Conservation (phyloP, 1,139 yeast genomes). For the Pichia cactophila region DNA sequence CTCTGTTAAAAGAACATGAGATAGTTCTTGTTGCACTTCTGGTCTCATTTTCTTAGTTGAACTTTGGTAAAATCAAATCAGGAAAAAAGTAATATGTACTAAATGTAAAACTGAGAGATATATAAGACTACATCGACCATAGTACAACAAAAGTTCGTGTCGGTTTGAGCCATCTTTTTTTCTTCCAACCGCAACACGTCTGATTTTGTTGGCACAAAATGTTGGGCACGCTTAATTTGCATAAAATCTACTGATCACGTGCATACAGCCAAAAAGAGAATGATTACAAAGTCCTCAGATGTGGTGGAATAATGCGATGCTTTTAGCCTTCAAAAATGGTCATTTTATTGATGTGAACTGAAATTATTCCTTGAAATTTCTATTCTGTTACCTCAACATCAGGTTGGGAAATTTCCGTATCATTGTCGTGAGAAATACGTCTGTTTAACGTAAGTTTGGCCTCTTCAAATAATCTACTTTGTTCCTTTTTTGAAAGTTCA, state of each 20-base stretch:
- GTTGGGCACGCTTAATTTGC: neutral
- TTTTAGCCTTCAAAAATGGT: too few relatives aligned
- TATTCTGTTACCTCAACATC: neutral
- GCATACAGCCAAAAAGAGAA: neutral
- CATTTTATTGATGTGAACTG: too few relatives aligned
- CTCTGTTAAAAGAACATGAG: conserved; percentile 90
- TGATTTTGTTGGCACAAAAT: neutral
- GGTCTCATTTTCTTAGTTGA: conserved; percentile 60
- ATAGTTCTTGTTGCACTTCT: conserved; percentile 95
- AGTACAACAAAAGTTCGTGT: neutral
- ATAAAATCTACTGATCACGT: neutral
- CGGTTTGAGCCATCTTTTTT: neutral
- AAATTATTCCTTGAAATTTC: neutral
- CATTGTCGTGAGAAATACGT: conserved; percentile 22
- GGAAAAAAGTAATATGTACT: too few relatives aligned
- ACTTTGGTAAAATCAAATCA: neutral
- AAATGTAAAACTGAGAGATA: too few relatives aligned
- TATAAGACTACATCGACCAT: too few relatives aligned
- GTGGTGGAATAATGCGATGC: too few relatives aligned
- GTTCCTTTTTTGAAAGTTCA: conserved; percentile 47
- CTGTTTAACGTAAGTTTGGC: conserved; percentile 30
- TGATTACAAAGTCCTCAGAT: too few relatives aligned
- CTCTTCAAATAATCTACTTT: conserved; percentile 44
- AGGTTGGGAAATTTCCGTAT: conserved; percentile 1
- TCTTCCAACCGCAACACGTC: neutral